Conservation (phyloP, 2,329 filamentous ascomycete genomes). For the Beauveria sp. region DNA sequence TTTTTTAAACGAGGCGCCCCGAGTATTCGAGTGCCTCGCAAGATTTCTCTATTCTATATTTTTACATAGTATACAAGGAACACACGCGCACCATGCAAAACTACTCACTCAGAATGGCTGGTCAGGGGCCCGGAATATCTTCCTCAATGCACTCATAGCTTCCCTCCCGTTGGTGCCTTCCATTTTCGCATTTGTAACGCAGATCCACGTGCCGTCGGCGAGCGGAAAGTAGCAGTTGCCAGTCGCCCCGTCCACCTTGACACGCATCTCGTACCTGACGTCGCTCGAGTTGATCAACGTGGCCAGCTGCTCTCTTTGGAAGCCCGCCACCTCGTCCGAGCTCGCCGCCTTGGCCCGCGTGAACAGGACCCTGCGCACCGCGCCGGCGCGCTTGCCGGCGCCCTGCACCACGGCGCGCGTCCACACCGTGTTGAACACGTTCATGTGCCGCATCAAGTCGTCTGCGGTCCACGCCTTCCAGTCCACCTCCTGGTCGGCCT, state of each 20-base stretch:
- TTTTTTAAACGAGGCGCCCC: too few relatives aligned
- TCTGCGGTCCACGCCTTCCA: slow-evolving; percentile 47
- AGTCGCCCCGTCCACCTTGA: slow-evolving; percentile 11
- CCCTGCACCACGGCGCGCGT: slow-evolving; percentile 28
- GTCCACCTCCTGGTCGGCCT: slow-evolving; percentile 54
- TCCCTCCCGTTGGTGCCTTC: slow-evolving; percentile 24
- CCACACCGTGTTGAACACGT: slow-evolving; percentile 63
- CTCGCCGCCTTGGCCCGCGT: slow-evolving; percentile 23
- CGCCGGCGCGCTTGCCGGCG: slow-evolving; percentile 14
- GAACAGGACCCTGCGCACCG: slow-evolving; percentile 32
- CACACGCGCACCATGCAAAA: too few relatives aligned
- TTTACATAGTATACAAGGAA: too few relatives aligned
- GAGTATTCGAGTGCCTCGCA: too few relatives aligned
- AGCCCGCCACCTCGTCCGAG: slow-evolving; percentile 5
- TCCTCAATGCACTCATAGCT: slow-evolving; percentile 20
- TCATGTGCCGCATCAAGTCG: slow-evolving; percentile 47
- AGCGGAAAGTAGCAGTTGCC: slow-evolving; percentile 19
- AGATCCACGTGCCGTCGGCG: slow-evolving; percentile 17
- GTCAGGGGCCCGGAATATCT: slow-evolving; percentile 7
- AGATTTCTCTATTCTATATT: too few relatives aligned
- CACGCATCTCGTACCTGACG: background rate
- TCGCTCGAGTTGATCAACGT: background rate
- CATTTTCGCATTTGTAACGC: slow-evolving; percentile 25
- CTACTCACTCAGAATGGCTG: too few relatives aligned
- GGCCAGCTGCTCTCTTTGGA: background rate